These are phyloP conservation scores for Xylariaceae sp. DNA, from an alignment of 2,329 filamentous ascomycete genomes.

Conservation along the genomic window DNA sequence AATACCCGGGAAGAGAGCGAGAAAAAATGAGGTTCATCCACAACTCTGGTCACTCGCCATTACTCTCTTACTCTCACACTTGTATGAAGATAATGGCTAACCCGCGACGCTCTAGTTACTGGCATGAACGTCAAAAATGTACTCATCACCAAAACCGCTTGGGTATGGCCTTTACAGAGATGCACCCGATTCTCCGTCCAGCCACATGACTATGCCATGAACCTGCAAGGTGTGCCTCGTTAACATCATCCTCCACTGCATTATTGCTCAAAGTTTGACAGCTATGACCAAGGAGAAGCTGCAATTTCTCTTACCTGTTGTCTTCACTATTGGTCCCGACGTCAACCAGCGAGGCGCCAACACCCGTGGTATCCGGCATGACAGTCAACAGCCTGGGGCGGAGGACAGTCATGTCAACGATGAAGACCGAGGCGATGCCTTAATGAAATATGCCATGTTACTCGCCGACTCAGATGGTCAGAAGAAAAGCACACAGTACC, in stretches of 20 bases:
- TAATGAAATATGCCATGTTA: constrained; percentile 79
- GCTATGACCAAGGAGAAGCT: constrained; percentile 90
- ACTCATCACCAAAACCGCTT: constrained; percentile 72
- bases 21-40: too few species aligned
- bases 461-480: constrained; percentile 57
- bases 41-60: too few species aligned
- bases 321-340: constrained; percentile 82
- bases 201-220: constrained; percentile 78
- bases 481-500: constrained; percentile 48
- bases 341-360: constrained; percentile 57
- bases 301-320: constrained; percentile 74
- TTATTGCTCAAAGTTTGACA: too few species aligned
- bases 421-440: constrained; percentile 54
- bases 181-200: constrained; percentile 58
- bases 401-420: constrained; percentile 18
- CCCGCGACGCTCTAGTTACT: too few species aligned
- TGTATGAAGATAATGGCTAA: too few species aligned
- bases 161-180: constrained; percentile 68
- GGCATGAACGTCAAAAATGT: constrained; percentile 72
- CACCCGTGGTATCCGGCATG: constrained; percentile 18
- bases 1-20: too few species aligned
- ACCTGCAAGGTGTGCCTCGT: constrained; percentile 49
- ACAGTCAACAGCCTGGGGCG: background rate
- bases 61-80: too few species aligned
- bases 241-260: too few species aligned